phyloP scores from a whole-genome alignment of 106 monocot genomes.

The Xerophyta viscosa region DNA sequence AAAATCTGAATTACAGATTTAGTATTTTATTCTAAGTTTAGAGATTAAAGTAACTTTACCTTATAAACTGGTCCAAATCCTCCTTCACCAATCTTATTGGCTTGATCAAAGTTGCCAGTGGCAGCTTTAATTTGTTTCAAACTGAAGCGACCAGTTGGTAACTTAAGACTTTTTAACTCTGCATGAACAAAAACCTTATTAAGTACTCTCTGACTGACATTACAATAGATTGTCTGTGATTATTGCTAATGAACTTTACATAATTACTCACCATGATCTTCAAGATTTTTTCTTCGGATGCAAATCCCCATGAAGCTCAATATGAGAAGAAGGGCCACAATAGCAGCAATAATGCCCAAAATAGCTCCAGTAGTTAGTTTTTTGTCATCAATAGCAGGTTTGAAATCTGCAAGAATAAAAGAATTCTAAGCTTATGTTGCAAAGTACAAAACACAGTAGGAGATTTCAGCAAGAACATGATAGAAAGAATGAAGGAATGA shows the following conservation, averaged over 20 bases:
- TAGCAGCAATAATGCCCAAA: slow-evolving; percentile 14
- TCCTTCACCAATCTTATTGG: slow-evolving; percentile 39
- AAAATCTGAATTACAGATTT: no score
- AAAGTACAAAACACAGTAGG: not conserved
- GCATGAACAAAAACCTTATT: not conserved
- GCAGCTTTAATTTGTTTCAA: slow-evolving; percentile 29
- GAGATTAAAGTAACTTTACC: no score
- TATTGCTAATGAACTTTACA: no score
- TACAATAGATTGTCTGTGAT: no score
- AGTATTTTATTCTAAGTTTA: no score
- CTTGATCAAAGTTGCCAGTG: slow-evolving; percentile 25
- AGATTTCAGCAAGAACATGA: not conserved
- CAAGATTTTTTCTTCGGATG: slow-evolving; percentile 10
- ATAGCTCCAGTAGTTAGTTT: slow-evolving; percentile 27
- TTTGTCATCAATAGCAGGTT: not conserved
- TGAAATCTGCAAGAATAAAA: slow-evolving; percentile 5
- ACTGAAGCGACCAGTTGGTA: slow-evolving; percentile 17
- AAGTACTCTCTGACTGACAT: no score
- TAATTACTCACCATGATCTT: no score
- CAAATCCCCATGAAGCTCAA: slow-evolving; percentile 2
- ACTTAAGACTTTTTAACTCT: slow-evolving; percentile 17
- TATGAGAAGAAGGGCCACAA: not conserved
- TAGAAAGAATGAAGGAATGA: not conserved
- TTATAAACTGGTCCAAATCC: slow-evolving; percentile 41
- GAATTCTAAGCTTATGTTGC: not conserved